Evolutionary conservation across 179 eudicot genomes (phyloP), one percentile per base, ranked within the genome.

Genomic region (Silene coronaria): DNA sequence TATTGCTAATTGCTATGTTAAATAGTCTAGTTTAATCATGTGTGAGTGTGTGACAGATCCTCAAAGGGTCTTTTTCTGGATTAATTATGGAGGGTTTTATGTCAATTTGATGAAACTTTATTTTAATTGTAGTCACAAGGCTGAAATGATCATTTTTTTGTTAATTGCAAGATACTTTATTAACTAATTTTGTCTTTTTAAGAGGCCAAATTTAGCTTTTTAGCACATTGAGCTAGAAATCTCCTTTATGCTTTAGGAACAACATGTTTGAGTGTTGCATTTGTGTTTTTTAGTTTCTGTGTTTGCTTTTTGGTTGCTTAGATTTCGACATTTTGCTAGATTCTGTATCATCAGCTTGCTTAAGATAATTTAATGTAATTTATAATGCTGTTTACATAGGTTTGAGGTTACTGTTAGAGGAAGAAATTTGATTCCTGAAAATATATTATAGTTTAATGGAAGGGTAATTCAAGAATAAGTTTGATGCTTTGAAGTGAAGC

Each of bases 361-460:
- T 61, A 65, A 5, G 46, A 17, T 70, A 4, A 22, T n/a, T 67
- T 30, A 48, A 42, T 66, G 30, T 72, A n/a, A 73, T 34, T 2
- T 38, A 38, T 23, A 46, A 72, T 64, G 68, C 32, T 5, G 61
- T 6, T 23, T 68, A 38, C 7, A 68, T 69, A 67, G 63, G 34
- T 63, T 28, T 53, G 9, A 34, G 53, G 69, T 76, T 36, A 74
- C 80, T 71, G 77, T 58, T 28, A 69, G 38, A 70, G 62, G 71
- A 77, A 74, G 80, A 74, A 53, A 81, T 59, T 46, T 64, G 70
- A 81, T 69, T 81, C 74, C 42, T 70, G 17, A 57, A 12, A 55
- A 60, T 48, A 38, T 42, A 12, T 4, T 28, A 27, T 16, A 60
- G 11, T 65, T 55, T 55, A 58, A 34, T 58, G 12, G 6, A 46